Evolutionary conservation across 139 green algal genomes (phyloP).

Genomic region (Picochlorum sp.): DNA sequence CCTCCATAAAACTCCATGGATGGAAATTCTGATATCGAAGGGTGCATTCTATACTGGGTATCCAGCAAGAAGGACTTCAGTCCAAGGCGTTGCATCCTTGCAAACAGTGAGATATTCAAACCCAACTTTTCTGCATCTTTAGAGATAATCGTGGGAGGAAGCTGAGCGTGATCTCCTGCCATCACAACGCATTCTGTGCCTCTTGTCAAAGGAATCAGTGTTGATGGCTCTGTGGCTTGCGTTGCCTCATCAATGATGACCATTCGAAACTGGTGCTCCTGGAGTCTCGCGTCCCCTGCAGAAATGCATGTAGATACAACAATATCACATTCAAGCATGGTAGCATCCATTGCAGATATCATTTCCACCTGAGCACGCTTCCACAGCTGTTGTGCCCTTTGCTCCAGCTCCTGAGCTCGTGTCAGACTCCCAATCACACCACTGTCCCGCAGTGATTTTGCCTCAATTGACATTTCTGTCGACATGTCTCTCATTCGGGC

Average conservation of each 20-base stretch:
- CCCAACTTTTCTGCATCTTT: conserved; percentile 35
- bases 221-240: conserved; percentile 80
- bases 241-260: conserved; percentile 91
- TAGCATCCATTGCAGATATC: conserved; percentile 17
- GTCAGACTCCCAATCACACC: not conserved
- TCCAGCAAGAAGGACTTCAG: conserved; percentile 70
- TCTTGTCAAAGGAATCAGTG: conserved; percentile 72
- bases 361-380: conserved; percentile 20
- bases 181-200: conserved; percentile 76
- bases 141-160: conserved; percentile 72
- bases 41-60: conserved; percentile 92
- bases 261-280: conserved; percentile 44
- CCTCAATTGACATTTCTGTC: not conserved
- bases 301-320: conserved; percentile 53
- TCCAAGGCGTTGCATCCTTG: conserved; percentile 51
- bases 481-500: conserved; percentile 15
- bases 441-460: not conserved
- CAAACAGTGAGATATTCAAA: conserved; percentile 77
- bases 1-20: conserved; percentile 52
- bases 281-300: conserved; percentile 41
- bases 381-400: conserved; percentile 10
- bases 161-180: conserved; percentile 82
- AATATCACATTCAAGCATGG: conserved; percentile 48
- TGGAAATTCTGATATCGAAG: conserved; percentile 50
- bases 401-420: not conserved